phyloP scores from a whole-genome alignment of 345 rosid genomes.

The Populus davidiana region DNA sequence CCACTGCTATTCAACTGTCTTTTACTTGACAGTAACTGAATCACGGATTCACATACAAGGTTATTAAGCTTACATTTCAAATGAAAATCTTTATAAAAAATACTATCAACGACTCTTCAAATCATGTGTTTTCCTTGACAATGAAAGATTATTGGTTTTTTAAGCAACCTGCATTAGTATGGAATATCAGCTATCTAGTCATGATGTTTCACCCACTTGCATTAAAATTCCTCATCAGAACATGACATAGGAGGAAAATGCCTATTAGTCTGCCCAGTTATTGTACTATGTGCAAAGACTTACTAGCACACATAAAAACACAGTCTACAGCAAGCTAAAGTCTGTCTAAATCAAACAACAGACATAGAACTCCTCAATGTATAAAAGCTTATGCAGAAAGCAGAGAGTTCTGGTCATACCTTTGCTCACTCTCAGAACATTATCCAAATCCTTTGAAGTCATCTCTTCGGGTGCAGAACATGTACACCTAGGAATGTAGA shows the following conservation, averaged over 20 bases:
- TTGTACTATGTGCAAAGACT: too few relatives aligned
- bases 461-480: slow-evolving; percentile 70
- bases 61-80: not conserved
- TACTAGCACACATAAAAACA: too few relatives aligned
- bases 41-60: not conserved
- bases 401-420: slow-evolving; percentile 36
- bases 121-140: not conserved
- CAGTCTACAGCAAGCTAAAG: not conserved
- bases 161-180: not conserved
- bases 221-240: not conserved
- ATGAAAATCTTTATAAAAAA: not conserved
- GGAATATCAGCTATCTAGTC: not conserved
- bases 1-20: not conserved
- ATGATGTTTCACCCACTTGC: not conserved
- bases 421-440: slow-evolving; percentile 44
- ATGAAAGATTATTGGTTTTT: too few relatives aligned
- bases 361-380: not conserved
- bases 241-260: too few relatives aligned
- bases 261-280: too few relatives aligned
- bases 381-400: slow-evolving; percentile 10
- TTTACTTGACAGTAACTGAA: not conserved
- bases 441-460: slow-evolving; percentile 58
- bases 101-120: not conserved
- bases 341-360: not conserved
- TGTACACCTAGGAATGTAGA: slow-evolving; percentile 43